Conservation (phyloP, 768 basidiomycete species). For the Ramaria rubella region DNA sequence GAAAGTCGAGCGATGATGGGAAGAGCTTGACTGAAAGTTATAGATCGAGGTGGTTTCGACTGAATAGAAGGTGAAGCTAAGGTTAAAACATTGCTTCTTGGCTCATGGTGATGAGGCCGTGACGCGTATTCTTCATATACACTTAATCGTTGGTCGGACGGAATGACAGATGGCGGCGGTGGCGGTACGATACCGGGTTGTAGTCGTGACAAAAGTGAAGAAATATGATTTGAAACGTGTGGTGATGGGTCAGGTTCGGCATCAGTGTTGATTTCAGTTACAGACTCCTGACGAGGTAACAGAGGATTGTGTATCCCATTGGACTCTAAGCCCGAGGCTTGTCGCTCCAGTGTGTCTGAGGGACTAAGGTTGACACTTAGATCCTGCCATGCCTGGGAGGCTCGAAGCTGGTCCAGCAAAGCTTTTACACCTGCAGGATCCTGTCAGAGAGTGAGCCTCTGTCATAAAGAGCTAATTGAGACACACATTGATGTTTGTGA, state of each 20-base stretch:
- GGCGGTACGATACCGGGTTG: conserved; percentile 20
- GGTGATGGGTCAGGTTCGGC: neutral
- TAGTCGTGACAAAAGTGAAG: conserved; percentile 57
- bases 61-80: neutral
- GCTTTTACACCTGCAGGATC: conserved; percentile 62
- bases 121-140: no score
- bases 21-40: conserved; percentile 66
- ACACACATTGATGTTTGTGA: conserved; percentile 53
- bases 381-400: conserved; percentile 67
- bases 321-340: neutral
- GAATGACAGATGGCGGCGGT: conserved; percentile 1
- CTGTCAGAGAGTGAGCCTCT: conserved; percentile 27
- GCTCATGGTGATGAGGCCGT: neutral
- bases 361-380: conserved; percentile 16
- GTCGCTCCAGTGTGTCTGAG: conserved; percentile 11
- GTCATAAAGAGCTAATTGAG: neutral
- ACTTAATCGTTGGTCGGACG: neutral
- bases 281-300: no score
- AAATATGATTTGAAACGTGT: conserved; percentile 35
- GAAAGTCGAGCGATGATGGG: conserved; percentile 57
- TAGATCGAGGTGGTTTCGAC: conserved; percentile 23
- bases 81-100: neutral
- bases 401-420: conserved; percentile 60
- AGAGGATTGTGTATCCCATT: neutral
- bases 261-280: no score